Conservation (phyloP, 257 asterid genomes). For the Salvia hispanica region DNA sequence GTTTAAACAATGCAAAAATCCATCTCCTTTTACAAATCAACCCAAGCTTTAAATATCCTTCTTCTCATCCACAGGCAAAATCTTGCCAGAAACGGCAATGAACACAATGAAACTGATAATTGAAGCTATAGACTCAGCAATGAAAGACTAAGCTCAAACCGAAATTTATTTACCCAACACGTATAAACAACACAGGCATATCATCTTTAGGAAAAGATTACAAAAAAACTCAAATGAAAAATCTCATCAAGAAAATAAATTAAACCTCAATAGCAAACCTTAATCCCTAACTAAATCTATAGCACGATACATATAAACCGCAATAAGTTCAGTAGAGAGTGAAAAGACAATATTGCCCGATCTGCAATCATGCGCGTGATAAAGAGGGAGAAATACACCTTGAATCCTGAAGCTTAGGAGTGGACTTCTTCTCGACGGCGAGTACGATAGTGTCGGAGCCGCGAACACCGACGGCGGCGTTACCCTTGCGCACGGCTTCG, state of each 20-base stretch:
- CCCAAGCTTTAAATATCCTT: background rate
- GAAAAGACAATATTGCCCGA: conserved; percentile 13
- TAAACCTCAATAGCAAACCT: conserved; percentile 25
- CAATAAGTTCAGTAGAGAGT: conserved; percentile 19
- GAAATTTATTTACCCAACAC: background rate
- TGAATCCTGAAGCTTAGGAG: conserved; percentile 96
- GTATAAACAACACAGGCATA: background rate
- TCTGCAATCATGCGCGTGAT: conserved; percentile 20
- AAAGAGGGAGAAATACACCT: conserved; percentile 41
- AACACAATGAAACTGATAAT: conserved; percentile 2
- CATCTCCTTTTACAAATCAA: conserved; percentile 9
- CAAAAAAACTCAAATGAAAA: background rate
- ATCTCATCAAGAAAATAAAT: background rate
- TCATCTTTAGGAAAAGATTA: background rate
- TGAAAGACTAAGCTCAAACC: background rate
- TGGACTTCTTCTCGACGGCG: conserved; percentile 93
- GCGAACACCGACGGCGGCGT: conserved; percentile 95
- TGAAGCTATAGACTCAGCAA: conserved; percentile 10
- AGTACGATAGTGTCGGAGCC: conserved; percentile 85
- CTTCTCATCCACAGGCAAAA: conserved; percentile 1
- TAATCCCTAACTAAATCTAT: conserved; percentile 25
- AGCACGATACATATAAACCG: conserved; percentile 7
- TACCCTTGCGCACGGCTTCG: conserved; percentile 97
- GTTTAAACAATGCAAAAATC: background rate
- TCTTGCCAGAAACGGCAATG: background rate